Percentiles rank a stretch among this genome's conserved stretches.
phyloP scores from a whole-genome alignment of 2,329 filamentous ascomycete species.

The Verticillium dahliae region DNA sequence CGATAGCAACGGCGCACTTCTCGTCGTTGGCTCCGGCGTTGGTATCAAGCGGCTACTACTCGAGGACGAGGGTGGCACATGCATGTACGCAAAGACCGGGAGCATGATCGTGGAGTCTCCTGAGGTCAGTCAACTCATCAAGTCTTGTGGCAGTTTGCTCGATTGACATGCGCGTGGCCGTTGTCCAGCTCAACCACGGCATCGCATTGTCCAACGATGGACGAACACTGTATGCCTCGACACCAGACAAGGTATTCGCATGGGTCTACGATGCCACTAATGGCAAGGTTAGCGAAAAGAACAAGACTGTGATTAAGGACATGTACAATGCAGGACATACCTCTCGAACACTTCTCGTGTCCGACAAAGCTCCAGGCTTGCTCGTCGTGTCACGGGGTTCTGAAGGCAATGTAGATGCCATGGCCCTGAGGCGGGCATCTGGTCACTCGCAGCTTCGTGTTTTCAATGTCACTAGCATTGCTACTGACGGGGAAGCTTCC shows the following conservation, averaged over 20 bases:
- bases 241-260: slow-evolving; percentile 42
- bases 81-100: slow-evolving; percentile 23
- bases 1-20: slow-evolving; percentile 34
- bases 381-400: slow-evolving; percentile 59
- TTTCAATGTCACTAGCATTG: slow-evolving; percentile 19
- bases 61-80: slow-evolving; percentile 33
- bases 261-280: slow-evolving; percentile 52
- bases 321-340: slow-evolving; percentile 53
- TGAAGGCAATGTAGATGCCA: slow-evolving; percentile 48
- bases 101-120: slow-evolving; percentile 8
- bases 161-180: neutral
- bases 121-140: neutral
- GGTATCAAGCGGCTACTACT: slow-evolving; percentile 34
- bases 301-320: slow-evolving; percentile 43
- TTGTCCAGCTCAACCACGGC: slow-evolving; percentile 39
- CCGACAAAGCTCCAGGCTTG: slow-evolving; percentile 39
- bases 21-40: slow-evolving; percentile 34
- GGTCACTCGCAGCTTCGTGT: slow-evolving; percentile 57
- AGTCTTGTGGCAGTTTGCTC: no score
- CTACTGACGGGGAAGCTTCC: slow-evolving; percentile 4
- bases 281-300: slow-evolving; percentile 32
- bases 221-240: slow-evolving; percentile 44
- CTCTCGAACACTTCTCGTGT: slow-evolving; percentile 56
- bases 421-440: slow-evolving; percentile 37
- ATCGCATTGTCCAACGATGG: slow-evolving; percentile 27